These are phyloP conservation scores for Daldinia decipiens DNA, from an alignment of 495 filamentous ascomycete species.

Conservation along the genomic window DNA sequence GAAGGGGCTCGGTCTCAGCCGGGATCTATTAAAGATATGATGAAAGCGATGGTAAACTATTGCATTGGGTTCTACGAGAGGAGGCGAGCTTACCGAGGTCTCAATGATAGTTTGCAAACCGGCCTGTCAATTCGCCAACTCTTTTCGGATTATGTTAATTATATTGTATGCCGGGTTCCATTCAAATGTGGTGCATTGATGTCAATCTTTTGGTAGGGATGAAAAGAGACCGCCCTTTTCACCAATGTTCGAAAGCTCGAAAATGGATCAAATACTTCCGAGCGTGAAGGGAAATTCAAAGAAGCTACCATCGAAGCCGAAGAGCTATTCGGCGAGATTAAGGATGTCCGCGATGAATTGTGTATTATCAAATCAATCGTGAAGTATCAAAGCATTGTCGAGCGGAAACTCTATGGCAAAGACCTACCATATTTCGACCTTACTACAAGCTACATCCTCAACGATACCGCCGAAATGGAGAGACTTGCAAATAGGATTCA, in stretches of 20 bases:
- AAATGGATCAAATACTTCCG: slow-evolving; percentile 5
- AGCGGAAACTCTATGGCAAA: neutral
- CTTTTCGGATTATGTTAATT: slow-evolving; percentile 33
- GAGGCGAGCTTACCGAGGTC: slow-evolving; percentile 8
- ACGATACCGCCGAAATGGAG: slow-evolving; percentile 21
- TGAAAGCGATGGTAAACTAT: slow-evolving; percentile 25
- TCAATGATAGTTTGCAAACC: neutral
- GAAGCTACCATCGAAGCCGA: slow-evolving; percentile 2
- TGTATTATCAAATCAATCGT: neutral
- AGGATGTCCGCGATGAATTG: slow-evolving; percentile 14
- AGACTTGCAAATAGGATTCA: slow-evolving; percentile 21
- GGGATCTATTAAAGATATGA: slow-evolving; percentile 31
- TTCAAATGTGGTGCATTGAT: slow-evolving; percentile 1
- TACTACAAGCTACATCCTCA: slow-evolving; percentile 11
- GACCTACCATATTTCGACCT: neutral
- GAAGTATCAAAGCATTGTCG: slow-evolving; percentile 2
- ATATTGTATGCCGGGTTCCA: slow-evolving; percentile 14
- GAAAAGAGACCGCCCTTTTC: slow-evolving; percentile 19
- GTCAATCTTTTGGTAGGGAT: slow-evolving; percentile 11
- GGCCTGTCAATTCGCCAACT: slow-evolving; percentile 31
- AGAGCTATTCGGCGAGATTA: slow-evolving; percentile 6
- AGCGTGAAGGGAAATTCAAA: slow-evolving; percentile 2
- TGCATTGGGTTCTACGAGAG: slow-evolving; percentile 25
- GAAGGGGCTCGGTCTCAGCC: slow-evolving; percentile 25
- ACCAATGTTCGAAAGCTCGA: slow-evolving; percentile 1